Evolutionary conservation across 768 basidiomycete genomes (phyloP).

Genomic region (Podaxis sp.): DNA sequence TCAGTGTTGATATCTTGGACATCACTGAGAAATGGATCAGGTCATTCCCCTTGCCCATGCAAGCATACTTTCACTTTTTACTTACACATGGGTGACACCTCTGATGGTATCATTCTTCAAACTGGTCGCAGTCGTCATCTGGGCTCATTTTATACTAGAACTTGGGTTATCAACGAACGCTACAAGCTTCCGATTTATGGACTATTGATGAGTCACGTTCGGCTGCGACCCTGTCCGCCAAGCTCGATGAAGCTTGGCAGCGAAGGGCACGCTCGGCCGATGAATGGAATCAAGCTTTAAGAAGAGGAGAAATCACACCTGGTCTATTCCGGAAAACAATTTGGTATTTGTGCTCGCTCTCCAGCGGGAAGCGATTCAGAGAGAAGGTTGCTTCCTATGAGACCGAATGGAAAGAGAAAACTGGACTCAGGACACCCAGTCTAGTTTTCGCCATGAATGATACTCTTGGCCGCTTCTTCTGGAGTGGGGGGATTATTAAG

Average conservation of each 20-base stretch:
- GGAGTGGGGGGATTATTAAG: conserved; percentile 61
- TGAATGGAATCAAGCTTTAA: conserved; percentile 51
- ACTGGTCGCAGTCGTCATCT: neutral
- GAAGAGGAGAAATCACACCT: conserved; percentile 40
- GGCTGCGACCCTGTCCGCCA: conserved; percentile 42
- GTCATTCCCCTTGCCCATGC: conserved; percentile 56
- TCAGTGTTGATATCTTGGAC: neutral
- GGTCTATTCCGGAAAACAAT: conserved; percentile 27
- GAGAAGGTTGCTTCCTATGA: conserved; percentile 28
- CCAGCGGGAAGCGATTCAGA: conserved; percentile 19
- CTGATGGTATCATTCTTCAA: conserved; percentile 36
- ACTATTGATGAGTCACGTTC: conserved; percentile 50
- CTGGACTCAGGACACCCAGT: conserved; percentile 44
- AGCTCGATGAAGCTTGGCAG: conserved; percentile 54
- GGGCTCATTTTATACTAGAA: conserved; percentile 24
- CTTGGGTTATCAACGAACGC: conserved; percentile 65
- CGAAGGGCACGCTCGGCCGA: conserved; percentile 42
- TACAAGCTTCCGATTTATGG: conserved; percentile 76
- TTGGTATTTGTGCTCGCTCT: conserved; percentile 37
- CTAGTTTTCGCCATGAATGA: conserved; percentile 60
- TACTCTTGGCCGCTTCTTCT: conserved; percentile 52
- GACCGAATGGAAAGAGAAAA: conserved; percentile 38
- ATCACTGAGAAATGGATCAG: conserved; percentile 16
- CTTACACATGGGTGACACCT: conserved; percentile 63
- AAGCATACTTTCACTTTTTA: conserved; percentile 53